A percentile compares a stretch with the other conserved stretches of the same genome.
These are phyloP conservation scores for Cunninghamia lanceolata DNA, from an alignment of 75 land plant genomes.

Conservation along the genomic window DNA sequence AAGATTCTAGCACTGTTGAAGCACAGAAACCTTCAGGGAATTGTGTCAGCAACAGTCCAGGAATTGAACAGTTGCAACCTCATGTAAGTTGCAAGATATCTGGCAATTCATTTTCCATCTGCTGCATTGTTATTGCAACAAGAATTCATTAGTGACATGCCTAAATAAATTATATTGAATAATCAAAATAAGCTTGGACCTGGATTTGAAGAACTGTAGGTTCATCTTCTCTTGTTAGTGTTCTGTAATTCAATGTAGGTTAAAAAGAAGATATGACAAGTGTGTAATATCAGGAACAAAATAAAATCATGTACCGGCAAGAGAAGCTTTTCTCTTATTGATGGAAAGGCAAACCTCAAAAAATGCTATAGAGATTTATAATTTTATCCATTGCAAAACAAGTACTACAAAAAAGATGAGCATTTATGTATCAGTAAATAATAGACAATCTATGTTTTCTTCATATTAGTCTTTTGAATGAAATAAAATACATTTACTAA, in stretches of 20 bases:
- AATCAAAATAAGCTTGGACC: not conserved
- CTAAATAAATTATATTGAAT: not conserved
- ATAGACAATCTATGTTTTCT: not conserved
- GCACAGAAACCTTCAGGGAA: not conserved
- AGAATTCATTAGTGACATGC: not conserved
- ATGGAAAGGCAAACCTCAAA: not conserved
- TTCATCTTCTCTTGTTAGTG: not conserved
- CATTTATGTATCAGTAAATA: not conserved
- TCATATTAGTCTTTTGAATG: not conserved
- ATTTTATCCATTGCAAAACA: not conserved
- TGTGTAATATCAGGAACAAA: not conserved
- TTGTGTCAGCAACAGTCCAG: not conserved
- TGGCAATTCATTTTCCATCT: not conserved
- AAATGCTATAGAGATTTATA: not conserved
- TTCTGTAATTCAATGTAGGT: not conserved
- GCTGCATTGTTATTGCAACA: not conserved
- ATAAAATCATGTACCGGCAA: not conserved
- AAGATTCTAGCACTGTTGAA: not conserved
- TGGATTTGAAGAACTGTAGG: no score
- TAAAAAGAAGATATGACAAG: not conserved
- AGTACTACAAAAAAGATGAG: not conserved
- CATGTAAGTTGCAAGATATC: constrained; percentile 3
- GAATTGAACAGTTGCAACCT: constrained; percentile 6
- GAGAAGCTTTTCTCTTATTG: not conserved
- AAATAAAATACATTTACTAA: not conserved